These are phyloP conservation scores for Multifurca ochricompacta DNA, from an alignment of 768 basidiomycete genomes.

Conservation along the genomic window DNA sequence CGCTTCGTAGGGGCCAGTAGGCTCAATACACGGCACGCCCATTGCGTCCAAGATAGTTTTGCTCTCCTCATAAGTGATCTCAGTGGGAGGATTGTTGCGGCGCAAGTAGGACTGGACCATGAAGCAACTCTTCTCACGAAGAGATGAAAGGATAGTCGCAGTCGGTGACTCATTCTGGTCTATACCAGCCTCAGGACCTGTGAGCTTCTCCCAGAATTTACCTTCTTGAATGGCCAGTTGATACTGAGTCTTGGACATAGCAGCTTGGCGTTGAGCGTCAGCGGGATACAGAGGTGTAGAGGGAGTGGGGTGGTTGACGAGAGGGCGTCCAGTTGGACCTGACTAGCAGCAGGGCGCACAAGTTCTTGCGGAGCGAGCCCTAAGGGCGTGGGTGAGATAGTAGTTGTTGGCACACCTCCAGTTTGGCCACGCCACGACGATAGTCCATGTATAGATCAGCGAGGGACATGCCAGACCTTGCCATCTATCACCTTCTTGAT, in stretches of 20 bases:
- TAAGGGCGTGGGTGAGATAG: conserved; percentile 14
- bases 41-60: conserved; percentile 63
- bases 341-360: neutral
- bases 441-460: conserved; percentile 31
- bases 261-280: conserved; percentile 11
- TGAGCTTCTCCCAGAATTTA: conserved; percentile 23
- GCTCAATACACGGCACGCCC: conserved; percentile 74
- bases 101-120: conserved; percentile 62
- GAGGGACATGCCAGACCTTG: conserved; percentile 8
- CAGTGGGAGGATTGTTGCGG: conserved; percentile 52
- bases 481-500: conserved; percentile 1
- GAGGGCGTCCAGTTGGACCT: neutral
- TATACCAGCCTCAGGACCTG: neutral
- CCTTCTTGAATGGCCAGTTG: conserved; percentile 25
- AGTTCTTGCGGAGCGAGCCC: neutral
- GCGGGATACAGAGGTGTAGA: neutral
- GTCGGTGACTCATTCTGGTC: conserved; percentile 23
- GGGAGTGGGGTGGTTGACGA: neutral
- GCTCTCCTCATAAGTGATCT: conserved; percentile 60
- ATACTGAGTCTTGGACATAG: conserved; percentile 25
- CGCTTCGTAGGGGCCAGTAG: conserved; percentile 66
- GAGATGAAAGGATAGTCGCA: conserved; percentile 23
- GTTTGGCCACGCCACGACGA: conserved; percentile 38
- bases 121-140: conserved; percentile 44
- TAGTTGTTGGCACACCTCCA: conserved; percentile 35